Base-by-base conservation (phyloP, 2,329 filamentous ascomycete genomes). In the Hymenoscyphus repandus region DNA sequence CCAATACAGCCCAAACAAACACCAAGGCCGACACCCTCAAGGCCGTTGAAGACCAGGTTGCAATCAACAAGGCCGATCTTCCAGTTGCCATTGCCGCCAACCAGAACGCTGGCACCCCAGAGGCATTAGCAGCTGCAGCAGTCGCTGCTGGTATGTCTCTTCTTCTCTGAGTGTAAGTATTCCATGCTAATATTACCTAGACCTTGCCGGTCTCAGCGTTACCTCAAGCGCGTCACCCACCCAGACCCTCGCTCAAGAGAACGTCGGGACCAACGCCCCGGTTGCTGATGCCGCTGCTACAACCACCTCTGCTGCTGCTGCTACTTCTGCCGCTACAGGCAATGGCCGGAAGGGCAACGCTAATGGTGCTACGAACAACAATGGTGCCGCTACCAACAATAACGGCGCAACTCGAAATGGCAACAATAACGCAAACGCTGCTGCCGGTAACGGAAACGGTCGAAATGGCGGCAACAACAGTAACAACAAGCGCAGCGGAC, bases 51-150 rank as follows among this genome's bases (percentile, higher is more conserved):
- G 68, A 64, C 1, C 77, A 83, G 65, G 70, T 80, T 17, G 62
- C 69, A 36, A 62, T 72, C 57, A 76, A 83, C 66, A 64, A 76
- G 49, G 63, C 69, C 31, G 77, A 82, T 56, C 70, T 83, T 5
- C 63, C 68, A 2, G 70, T 54, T 3, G 74, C 75, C 30, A 62
- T 76, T 20, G 66, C 66, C 2, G 73, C 72, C 9, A 75, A 74
- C 62, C 69, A 73, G 51, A 64, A 68, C 30, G 13, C 41, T 38
- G 74, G 74, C 2, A 51, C 60, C 9, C 51, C 58, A 1, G 60
- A 67, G 20, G 64, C 60, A 1, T 45, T 66, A 11, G 58, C 67
- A 53, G 64, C 61, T 20, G 63, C 65, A 22, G 66, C 64, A 1
- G 64, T 61, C 36, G 65, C 66, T 4, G 59, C 67, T 34, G 65